Base-by-base conservation (phyloP, 148 eudicot genomes). In the Pharnaceum exiguum region DNA sequence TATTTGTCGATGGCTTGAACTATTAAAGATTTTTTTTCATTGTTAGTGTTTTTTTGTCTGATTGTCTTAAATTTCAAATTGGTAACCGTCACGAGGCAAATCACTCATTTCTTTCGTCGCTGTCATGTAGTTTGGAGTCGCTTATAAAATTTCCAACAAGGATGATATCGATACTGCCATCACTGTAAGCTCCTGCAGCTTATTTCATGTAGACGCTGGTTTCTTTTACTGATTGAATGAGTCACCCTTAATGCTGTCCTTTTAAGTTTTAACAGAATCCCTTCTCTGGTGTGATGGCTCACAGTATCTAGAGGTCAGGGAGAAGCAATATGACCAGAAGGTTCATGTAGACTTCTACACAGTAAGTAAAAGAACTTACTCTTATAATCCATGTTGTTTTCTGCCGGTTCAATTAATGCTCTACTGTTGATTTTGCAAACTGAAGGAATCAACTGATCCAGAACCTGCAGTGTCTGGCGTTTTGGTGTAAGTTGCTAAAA, bases 251-350 rank as follows among this genome's bases (percentile, higher is more conserved):
- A 45, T 72, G 30, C 62, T 39, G 18, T 63, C 51, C 55, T 22
- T 48, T 29, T 22, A 1, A 9, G 21, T 19, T 17, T 35, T 71
- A 48, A 71, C 60, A 57, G 57, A 51, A 39, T 30, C 46, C 62
- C 51, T 46, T 67, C 59, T 72, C 47, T 69, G 68, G 58, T 60
- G 60, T 59, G 25, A 59, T 66, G 66, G 39, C 56, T 57, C 57
- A 30, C 80, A 93, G 98, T 53, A 88, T 79, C 79, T 93, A 39
- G 96, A 93, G 65, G 95, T 93, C 53, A 73, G 98, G 73, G 98
- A 93, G 78, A 88, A 93, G 75, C 98, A 93, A 69, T 93, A 93
- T 42, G 98, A 93, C 67, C 66, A 79, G 73, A 91, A 93, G 69
- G 76, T 57, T 27, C 75, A 76, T 63, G 53, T 93, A 44, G 96